Evolutionary conservation across 225 moss, liverwort and hornwort species (phyloP).

Genomic region (Polytrichum commune): DNA sequence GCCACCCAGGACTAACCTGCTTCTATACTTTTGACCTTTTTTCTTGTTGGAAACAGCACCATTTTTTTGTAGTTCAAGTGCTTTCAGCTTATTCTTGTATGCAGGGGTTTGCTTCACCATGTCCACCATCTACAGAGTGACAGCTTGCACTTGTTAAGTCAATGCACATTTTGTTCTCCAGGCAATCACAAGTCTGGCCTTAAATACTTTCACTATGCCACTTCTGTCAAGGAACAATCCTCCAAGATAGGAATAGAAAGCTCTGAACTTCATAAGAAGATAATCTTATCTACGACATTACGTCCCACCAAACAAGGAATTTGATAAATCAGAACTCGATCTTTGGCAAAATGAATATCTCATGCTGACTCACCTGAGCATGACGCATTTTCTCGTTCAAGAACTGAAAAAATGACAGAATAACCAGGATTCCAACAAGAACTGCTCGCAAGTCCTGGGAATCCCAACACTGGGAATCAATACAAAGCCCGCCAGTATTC

Average conservation of each 20-base stretch:
- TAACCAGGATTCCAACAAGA: conserved; percentile 68
- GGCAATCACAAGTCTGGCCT: no score
- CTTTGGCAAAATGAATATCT: no score
- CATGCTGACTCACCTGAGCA: conserved; percentile 50
- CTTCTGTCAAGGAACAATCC: no score
- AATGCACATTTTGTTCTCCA: no score
- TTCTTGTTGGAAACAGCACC: conserved; percentile 70
- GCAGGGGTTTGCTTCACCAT: conserved; percentile 99
- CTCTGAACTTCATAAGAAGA: no score
- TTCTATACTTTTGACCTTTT: conserved; percentile 67
- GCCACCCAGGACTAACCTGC: conserved; percentile 26
- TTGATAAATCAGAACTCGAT: no score
- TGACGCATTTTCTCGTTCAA: conserved; percentile 90
- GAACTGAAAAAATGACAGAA: conserved; percentile 92
- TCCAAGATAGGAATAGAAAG: no score
- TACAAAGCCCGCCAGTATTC: conserved; percentile 13
- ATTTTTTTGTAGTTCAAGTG: conserved; percentile 89
- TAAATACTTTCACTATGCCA: no score
- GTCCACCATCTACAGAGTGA: conserved; percentile 72
- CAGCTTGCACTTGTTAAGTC: no score
- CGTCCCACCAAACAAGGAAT: no score
- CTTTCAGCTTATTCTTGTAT: conserved; percentile 93
- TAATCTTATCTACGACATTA: no score
- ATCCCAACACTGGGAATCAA: conserved; percentile 5
- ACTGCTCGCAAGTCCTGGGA: conserved; percentile 87